Evolutionary conservation across 768 basidiomycete species (phyloP), one percentile per base, ranked within the genome.

Genomic region (Amanita fuliginea): DNA sequence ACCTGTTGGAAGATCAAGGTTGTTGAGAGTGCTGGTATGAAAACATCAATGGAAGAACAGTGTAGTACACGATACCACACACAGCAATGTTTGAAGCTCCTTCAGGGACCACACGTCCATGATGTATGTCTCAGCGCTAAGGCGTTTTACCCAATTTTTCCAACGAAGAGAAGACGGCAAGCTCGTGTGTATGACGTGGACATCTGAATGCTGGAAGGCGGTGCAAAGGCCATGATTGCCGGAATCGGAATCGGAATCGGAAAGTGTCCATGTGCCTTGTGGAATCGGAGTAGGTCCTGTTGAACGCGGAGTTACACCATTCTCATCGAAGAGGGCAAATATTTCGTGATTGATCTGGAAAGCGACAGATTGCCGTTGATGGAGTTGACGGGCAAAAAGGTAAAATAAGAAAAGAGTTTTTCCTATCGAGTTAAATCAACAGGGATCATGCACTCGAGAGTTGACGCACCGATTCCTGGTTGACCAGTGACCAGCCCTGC

Each of bases 401-500:
- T 28, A 28, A 28, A 28, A 28, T 28, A 28, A 28, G 28, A 28
- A 28, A 9, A 28, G 28, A 28, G 28, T 9, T 9, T 28, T 28
- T 9, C 28, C 28, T 28, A 28, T 28, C 28, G 3, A 28, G 28
- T 6, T 28, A 10, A 9, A 28, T 53, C 43, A 53, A 24, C 48
- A 41, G 22, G 46, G 14, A 18, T 16, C 42, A 42, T 36, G 40
- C 37, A 46, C n/a, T 30, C 22, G 42, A 43, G 37, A 54, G 45
- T 36, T 26, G n/a, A 41, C 28, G 36, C 35, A 54, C 49, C 49
- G 33, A 47, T 54, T 54, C 53, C 44, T n/a, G 49, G 42, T 32
- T 50, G 43, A 40, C 49, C 53, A n/a, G 26, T 26, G 26, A 26
- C 26, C 1, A 26, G 26, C 26, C 0, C 7, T 7, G 26, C 26